These are phyloP conservation scores for Ananas comosus DNA, from an alignment of 176 grass and related monocot genomes.

Conservation along the genomic window DNA sequence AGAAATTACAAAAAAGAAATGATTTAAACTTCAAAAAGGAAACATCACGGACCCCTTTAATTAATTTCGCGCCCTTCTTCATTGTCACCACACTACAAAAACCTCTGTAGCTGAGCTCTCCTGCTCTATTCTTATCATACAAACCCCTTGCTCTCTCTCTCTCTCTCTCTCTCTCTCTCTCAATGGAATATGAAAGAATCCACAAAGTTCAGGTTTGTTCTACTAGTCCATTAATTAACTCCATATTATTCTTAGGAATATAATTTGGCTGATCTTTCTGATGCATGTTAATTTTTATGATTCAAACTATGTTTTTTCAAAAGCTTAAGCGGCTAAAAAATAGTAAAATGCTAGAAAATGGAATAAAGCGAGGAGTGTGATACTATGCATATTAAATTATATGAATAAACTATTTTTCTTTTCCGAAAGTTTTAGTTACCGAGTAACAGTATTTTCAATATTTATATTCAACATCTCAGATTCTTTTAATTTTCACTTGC, in stretches of 20 bases:
- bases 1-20: slow-evolving; percentile 10
- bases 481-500: background rate
- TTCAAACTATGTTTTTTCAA: no score
- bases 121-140: background rate
- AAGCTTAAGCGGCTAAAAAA: no score
- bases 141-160: background rate
- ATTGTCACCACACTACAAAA: background rate
- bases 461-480: background rate
- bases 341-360: no score
- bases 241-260: no score
- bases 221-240: background rate
- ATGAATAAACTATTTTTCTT: background rate
- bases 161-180: background rate
- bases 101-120: background rate
- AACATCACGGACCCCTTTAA: background rate
- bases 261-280: no score
- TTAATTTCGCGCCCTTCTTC: slow-evolving; percentile 6
- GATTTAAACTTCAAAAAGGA: background rate
- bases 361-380: no score
- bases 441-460: no score
- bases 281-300: no score
- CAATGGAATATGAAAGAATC: slow-evolving; percentile 92
- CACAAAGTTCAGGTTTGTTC: slow-evolving; percentile 62
- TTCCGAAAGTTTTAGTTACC: background rate
- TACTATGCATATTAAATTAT: no score